A percentile compares a stretch with the other conserved stretches of the same genome.
These are phyloP conservation scores for Oryza glaberrima DNA, from an alignment of 176 grass and related monocot genomes.

Conservation along the genomic window DNA sequence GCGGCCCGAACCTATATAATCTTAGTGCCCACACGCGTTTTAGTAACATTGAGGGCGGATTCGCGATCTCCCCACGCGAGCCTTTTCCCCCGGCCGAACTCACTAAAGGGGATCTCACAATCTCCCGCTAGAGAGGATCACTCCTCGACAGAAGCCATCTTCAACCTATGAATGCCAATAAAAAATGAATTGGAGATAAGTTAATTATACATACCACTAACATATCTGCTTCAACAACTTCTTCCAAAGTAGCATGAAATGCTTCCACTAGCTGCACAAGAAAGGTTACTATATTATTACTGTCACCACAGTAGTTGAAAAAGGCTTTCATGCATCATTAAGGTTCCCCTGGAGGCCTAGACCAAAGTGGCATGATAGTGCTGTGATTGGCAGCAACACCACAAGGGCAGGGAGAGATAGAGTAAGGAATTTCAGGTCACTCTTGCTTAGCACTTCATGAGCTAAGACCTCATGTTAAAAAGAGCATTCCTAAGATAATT, in stretches of 20 bases:
- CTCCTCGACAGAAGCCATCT: neutral
- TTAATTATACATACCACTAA: constrained; percentile 74
- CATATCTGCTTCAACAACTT: constrained; percentile 95
- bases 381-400: neutral
- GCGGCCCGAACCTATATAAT: no score
- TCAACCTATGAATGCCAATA: constrained; percentile 12
- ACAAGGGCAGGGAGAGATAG: neutral
- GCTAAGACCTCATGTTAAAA: neutral
- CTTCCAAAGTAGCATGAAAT: constrained; percentile 96
- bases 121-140: no score
- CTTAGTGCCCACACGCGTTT: no score
- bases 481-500: neutral
- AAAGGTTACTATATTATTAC: neutral
- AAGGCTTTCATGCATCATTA: neutral
- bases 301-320: neutral
- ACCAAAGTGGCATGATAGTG: neutral
- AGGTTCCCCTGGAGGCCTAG: neutral
- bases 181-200: constrained; percentile 12
- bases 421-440: neutral
- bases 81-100: no score
- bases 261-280: constrained; percentile 81
- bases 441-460: neutral
- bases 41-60: no score
- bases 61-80: no score
- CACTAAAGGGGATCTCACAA: no score